phyloP scores from a whole-genome alignment of 768 basidiomycete species.

The Termitomyces heimii region DNA sequence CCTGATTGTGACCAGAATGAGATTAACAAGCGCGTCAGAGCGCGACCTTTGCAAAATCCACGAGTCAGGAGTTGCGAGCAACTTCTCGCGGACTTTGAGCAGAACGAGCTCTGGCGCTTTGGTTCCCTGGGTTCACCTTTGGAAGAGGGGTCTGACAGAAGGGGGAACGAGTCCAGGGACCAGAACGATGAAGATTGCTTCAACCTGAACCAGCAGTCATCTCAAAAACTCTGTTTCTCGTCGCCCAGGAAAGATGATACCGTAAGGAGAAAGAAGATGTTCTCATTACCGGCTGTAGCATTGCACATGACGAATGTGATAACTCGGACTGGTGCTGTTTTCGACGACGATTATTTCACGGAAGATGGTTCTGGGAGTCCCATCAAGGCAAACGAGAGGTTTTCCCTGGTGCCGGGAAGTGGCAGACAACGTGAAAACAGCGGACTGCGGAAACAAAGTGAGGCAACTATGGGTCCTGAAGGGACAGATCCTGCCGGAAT shows the following conservation, averaged over 20 bases:
- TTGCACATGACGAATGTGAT: constrained; percentile 69
- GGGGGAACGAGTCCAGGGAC: not conserved
- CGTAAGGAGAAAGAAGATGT: constrained; percentile 53
- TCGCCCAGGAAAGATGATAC: constrained; percentile 51
- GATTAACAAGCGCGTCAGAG: constrained; percentile 20
- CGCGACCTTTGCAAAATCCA: constrained; percentile 25
- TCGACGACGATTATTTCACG: constrained; percentile 10
- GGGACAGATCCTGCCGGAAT: constrained; percentile 9
- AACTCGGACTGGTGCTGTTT: constrained; percentile 36
- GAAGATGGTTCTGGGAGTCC: constrained; percentile 19
- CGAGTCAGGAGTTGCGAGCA: constrained; percentile 63
- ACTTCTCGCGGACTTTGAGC: constrained; percentile 58
- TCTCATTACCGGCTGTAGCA: constrained; percentile 74
- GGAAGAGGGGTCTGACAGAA: constrained; percentile 9
- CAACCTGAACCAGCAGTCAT: not conserved
- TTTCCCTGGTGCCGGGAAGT: constrained; percentile 53
- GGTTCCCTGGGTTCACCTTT: constrained; percentile 10
- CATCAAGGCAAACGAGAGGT: constrained; percentile 32
- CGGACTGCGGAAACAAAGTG: constrained; percentile 3
- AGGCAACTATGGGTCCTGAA: constrained; percentile 29
- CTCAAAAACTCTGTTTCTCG: constrained; percentile 17
- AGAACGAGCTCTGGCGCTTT: constrained; percentile 19
- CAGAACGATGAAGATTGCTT: not conserved
- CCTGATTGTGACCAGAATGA: constrained; percentile 8
- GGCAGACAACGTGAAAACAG: constrained; percentile 10